These are phyloP conservation scores for Carex parvula DNA, from an alignment of 176 grass and related monocot genomes.

Conservation along the genomic window DNA sequence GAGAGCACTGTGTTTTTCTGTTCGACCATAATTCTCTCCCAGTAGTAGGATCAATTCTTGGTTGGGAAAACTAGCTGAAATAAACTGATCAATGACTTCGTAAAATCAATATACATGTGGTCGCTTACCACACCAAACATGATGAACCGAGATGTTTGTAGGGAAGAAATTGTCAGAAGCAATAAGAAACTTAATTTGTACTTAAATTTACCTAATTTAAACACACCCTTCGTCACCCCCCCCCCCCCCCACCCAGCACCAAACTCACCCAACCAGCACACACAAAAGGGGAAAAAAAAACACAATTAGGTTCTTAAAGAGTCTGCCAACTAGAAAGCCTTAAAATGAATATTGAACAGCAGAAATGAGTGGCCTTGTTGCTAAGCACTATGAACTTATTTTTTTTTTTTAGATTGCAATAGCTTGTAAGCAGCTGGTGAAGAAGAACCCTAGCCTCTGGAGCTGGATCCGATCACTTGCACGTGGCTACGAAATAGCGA, in stretches of 20 bases:
- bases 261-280: neutral
- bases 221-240: neutral
- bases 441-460: slow-evolving; percentile 44
- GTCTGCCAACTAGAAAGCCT: neutral
- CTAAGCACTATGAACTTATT: neutral
- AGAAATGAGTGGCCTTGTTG: neutral
- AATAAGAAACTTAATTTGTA: neutral
- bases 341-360: neutral
- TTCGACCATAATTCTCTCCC: slow-evolving; percentile 16
- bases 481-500: slow-evolving; percentile 71
- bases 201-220: neutral
- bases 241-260: too few species aligned
- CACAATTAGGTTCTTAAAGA: neutral
- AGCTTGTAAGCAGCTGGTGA: slow-evolving; percentile 50
- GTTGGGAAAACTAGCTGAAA: neutral
- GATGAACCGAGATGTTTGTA: neutral
- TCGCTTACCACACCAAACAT: neutral
- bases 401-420: slow-evolving; percentile 66
- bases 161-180: neutral
- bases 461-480: slow-evolving; percentile 75
- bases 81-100: neutral
- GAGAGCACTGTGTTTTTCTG: neutral
- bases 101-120: neutral
- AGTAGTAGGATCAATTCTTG: neutral
- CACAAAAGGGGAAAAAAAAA: neutral